Percentiles rank a stretch among this genome's conserved stretches.
These are phyloP conservation scores for Nepenthes mirabilis DNA, from an alignment of 148 eudicot genomes.

Conservation along the genomic window DNA sequence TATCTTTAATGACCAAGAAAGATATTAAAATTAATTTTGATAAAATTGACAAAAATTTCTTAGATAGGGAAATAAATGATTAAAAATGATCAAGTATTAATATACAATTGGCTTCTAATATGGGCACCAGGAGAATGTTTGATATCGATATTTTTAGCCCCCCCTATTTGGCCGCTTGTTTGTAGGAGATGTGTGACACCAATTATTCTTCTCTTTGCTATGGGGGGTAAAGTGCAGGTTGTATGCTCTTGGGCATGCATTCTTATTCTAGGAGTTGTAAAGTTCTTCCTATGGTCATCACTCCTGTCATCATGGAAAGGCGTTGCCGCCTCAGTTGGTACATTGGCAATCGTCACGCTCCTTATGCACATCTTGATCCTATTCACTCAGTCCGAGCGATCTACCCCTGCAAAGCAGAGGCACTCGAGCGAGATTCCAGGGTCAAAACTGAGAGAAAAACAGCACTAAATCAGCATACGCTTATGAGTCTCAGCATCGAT, in stretches of 20 bases:
- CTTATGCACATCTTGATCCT: constrained; percentile 80
- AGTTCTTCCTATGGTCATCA: constrained; percentile 49
- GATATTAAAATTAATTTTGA: no score
- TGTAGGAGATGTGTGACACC: no score
- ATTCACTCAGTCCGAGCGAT: constrained; percentile 76
- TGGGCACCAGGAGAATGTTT: no score
- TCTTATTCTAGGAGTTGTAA: constrained; percentile 32
- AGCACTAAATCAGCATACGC: neutral
- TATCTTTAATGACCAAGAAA: no score
- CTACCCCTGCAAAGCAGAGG: constrained; percentile 52
- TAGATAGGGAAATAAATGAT: no score
- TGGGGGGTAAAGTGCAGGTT: constrained; percentile 36
- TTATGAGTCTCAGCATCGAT: neutral
- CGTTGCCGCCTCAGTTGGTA: constrained; percentile 28
- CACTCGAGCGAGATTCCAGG: constrained; percentile 4
- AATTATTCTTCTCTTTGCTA: neutral
- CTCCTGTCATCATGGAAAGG: constrained; percentile 88
- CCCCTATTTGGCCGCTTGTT: no score
- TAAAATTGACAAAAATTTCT: no score
- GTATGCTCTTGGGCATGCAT: constrained; percentile 41
- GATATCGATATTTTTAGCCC: no score
- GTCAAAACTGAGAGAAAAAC: constrained; percentile 1
- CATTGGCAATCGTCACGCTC: constrained; percentile 39
- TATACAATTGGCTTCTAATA: no score
- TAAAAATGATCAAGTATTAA: no score